These are phyloP conservation scores for Gyrodon lividus DNA, from an alignment of 768 basidiomycete species.

Conservation along the genomic window DNA sequence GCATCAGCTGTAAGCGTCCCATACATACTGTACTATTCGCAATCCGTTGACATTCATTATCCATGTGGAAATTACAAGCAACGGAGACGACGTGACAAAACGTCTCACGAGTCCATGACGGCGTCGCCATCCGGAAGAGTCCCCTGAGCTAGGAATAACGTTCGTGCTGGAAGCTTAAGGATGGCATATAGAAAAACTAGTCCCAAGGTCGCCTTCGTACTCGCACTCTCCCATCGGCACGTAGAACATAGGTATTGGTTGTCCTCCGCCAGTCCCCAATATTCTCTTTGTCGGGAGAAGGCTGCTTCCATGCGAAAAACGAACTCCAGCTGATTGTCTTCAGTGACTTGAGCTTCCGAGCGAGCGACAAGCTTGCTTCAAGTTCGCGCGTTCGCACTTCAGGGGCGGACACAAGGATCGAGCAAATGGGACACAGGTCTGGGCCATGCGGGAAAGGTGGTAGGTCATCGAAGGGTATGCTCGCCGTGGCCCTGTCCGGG, in stretches of 20 bases:
- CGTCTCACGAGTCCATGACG: not conserved
- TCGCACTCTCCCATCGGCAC: constrained; percentile 39
- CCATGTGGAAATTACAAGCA: not conserved
- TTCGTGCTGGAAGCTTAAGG: not conserved
- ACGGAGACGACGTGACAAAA: not conserved
- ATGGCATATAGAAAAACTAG: not conserved
- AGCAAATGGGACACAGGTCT: constrained; percentile 38
- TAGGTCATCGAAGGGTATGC: constrained; percentile 8
- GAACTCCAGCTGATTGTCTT: constrained; percentile 53
- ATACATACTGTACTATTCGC: not conserved
- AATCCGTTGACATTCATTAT: not conserved
- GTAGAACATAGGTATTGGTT: constrained; percentile 43
- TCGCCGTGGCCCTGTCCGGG: not conserved
- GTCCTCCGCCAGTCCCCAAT: constrained; percentile 23
- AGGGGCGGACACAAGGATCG: constrained; percentile 19
- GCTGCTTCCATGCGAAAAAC: constrained; percentile 34
- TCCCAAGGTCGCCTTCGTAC: constrained; percentile 45
- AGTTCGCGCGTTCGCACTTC: constrained; percentile 46
- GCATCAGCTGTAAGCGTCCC: not conserved
- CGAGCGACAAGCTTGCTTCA: constrained; percentile 45
- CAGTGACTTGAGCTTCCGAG: constrained; percentile 43
- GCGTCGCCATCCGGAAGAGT: not conserved
- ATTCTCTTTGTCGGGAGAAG: constrained; percentile 15
- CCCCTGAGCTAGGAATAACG: not conserved
- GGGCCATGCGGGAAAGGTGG: constrained; percentile 33